Base-by-base conservation (phyloP, 805 yeast species). In the Candida oleophila region DNA sequence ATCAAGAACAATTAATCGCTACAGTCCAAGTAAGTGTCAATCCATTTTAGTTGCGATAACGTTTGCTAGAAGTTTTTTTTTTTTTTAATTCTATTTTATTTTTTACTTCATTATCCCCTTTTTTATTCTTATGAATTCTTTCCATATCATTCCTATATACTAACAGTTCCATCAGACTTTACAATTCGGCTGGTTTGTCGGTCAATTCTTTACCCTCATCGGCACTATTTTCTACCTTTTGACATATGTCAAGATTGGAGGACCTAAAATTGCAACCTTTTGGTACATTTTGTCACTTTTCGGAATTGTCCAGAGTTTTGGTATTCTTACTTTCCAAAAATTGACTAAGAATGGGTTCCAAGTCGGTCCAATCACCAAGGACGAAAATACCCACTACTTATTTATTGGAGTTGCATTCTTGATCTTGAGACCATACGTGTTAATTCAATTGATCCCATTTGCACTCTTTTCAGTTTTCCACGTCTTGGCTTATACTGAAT, bases 171-270 rank as follows among this genome's bases (percentile, higher is more conserved):
- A 33, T 15, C 43, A 77, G 64, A 73, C 83, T 14, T 62, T 79
- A 47, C 91, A 88, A 65, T 86, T 87, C 55, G 82, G 80, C 3
- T 90, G 96, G 96, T 87, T 87, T 62, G 57, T 68, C 36, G 77
- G 76, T 30, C 76, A 71, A 45, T 58, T 65, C 2, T 48, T 68
- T 42, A 71, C 76, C 3, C 56, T 69, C 42, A 4, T 68, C 12
- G 55, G 68, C 38, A 55, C 64, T 25, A 45, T 60, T 25, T 61
- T 68, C 49, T 71, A 55, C 55, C 43, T 60, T 12, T 60, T 71
- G 49, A 61, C 74, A 9, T 69, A 68, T 51, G 43, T 67, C 38
- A 57, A 56, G 22, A 55, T 69, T 45, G 64, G 65, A 28, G 30
- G 30, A 7, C 16, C 15, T 3, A 32, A 18, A 19, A 7, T 7